phyloP scores from a whole-genome alignment of 108 stramenopile species.

The Nannochloropsis oceanica region DNA sequence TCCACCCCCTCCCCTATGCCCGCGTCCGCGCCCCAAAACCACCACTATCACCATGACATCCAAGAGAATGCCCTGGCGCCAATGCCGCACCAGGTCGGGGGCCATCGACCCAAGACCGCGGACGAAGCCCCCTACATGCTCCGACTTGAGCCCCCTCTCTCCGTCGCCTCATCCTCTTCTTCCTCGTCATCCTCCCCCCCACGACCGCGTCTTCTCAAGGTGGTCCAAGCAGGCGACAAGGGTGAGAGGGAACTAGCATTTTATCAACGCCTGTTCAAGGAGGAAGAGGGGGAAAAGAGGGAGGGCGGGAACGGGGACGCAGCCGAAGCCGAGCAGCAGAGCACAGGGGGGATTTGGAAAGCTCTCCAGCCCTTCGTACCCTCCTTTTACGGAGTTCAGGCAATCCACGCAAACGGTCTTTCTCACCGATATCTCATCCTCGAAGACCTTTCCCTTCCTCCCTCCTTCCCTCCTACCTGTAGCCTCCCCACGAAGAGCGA shows the following conservation, averaged over 20 bases:
- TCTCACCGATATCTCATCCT: neutral
- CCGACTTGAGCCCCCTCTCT: neutral
- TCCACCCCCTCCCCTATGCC: no score
- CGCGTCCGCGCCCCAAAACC: no score
- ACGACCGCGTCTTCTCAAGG: neutral
- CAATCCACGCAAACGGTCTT: neutral
- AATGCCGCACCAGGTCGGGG: neutral
- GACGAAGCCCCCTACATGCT: neutral
- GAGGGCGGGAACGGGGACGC: no score
- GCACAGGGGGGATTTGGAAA: neutral
- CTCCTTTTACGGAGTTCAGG: neutral
- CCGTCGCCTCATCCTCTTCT: neutral
- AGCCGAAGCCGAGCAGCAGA: no score
- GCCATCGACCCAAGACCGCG: neutral
- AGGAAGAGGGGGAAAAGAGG: neutral
- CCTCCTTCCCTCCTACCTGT: neutral
- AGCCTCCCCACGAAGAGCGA: neutral
- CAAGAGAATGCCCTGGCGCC: neutral
- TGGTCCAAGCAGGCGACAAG: neutral
- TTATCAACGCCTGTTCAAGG: neutral
- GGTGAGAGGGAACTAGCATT: neutral
- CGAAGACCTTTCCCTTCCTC: neutral
- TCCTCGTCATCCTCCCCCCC: neutral
- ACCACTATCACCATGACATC: no score
- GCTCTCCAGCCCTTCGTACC: neutral